phyloP scores from a whole-genome alignment of 1,284 basidiomycete species.

The Rugosomyces carneus region DNA sequence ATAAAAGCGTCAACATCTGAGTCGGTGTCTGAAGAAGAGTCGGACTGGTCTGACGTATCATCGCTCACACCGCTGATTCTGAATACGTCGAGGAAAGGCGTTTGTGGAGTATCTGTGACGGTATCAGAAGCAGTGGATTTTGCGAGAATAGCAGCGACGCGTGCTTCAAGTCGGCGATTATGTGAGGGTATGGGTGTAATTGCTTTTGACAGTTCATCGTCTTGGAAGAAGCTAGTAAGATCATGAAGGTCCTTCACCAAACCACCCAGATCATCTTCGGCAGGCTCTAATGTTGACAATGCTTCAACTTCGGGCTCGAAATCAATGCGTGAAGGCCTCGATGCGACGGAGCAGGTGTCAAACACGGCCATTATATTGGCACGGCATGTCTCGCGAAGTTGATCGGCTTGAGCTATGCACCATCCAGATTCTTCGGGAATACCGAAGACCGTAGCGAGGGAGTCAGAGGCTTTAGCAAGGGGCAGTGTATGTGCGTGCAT shows the following conservation, averaged over 20 bases:
- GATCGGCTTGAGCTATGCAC: constrained; percentile 69
- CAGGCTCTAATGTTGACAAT: constrained; percentile 32
- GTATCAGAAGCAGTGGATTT: constrained; percentile 55
- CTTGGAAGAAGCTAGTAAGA: constrained; percentile 82
- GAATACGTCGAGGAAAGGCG: constrained; percentile 75
- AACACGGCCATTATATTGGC: constrained; percentile 79
- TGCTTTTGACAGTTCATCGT: constrained; percentile 28
- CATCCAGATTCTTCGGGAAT: constrained; percentile 79
- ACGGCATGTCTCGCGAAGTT: constrained; percentile 59
- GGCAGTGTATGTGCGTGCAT: constrained; percentile 50
- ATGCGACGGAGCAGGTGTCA: constrained; percentile 72
- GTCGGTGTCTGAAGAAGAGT: constrained; percentile 48
- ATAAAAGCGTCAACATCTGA: constrained; percentile 65
- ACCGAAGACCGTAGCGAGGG: constrained; percentile 72
- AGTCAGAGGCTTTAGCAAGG: constrained; percentile 39
- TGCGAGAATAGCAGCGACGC: constrained; percentile 73
- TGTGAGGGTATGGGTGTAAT: constrained; percentile 30
- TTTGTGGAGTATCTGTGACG: constrained; percentile 53
- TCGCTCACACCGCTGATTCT: constrained; percentile 41
- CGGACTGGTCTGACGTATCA: constrained; percentile 40
- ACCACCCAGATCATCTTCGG: constrained; percentile 72
- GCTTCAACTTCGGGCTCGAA: constrained; percentile 55
- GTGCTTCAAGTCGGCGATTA: constrained; percentile 62
- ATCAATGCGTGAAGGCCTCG: constrained; percentile 68
- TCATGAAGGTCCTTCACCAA: constrained; percentile 84